Evolutionary conservation across 805 yeast genomes (phyloP).

Genomic region (Tetrapisispora arboricola): DNA sequence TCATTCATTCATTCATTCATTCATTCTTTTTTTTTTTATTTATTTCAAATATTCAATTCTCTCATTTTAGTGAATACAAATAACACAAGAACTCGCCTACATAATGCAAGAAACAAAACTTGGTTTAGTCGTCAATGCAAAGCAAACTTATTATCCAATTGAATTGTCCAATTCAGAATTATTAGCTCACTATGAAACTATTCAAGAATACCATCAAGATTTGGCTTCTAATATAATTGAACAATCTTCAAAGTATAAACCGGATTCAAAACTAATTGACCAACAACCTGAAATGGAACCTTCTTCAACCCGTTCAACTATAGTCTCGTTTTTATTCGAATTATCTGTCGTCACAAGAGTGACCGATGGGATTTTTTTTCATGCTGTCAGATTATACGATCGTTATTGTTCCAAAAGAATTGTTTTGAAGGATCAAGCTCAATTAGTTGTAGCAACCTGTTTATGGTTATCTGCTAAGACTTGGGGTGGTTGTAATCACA

Average conservation of each 20-base stretch:
- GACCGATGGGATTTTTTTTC: slow-evolving; percentile 54
- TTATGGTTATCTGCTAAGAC: slow-evolving; percentile 85
- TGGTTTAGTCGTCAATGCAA: slow-evolving; percentile 30
- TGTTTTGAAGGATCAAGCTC: slow-evolving; percentile 75
- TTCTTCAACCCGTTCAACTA: slow-evolving; percentile 52
- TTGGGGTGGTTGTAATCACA: slow-evolving; percentile 61
- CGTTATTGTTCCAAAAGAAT: slow-evolving; percentile 82
- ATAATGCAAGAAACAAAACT: slow-evolving; percentile 7
- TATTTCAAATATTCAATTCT: background rate
- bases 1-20: background rate
- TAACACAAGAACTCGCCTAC: no score
- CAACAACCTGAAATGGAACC: slow-evolving; percentile 81
- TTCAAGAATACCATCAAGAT: slow-evolving; percentile 44
- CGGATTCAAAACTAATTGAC: slow-evolving; percentile 54
- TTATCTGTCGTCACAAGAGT: slow-evolving; percentile 51
- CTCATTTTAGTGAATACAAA: no score
- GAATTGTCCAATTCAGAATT: slow-evolving; percentile 40
- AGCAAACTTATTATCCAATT: slow-evolving; percentile 40
- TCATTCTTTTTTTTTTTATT: background rate
- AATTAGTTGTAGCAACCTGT: slow-evolving; percentile 81
- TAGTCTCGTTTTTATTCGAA: slow-evolving; percentile 74
- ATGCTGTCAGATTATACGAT: slow-evolving; percentile 68
- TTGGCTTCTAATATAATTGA: slow-evolving; percentile 32
- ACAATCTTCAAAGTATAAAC: slow-evolving; percentile 32
- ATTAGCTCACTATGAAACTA: slow-evolving; percentile 32